Conservation (phyloP, 805 yeast species). For the Myxozyma neotropica region DNA sequence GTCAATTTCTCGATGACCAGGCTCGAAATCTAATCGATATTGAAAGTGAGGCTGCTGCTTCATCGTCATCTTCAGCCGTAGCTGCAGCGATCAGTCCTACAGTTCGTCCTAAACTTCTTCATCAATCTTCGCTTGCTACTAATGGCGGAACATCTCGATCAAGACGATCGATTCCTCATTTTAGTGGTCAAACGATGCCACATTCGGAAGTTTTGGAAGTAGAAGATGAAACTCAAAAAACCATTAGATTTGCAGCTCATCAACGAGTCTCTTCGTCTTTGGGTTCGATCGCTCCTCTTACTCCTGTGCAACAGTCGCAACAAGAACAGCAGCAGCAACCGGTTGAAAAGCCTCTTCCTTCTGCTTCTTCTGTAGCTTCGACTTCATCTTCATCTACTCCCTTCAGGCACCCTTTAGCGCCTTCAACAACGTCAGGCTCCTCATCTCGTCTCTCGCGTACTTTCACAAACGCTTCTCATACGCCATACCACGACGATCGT, state of each 20-base stretch:
- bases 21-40: constrained; percentile 15
- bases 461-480: constrained; percentile 1
- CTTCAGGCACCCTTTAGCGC: constrained; percentile 20
- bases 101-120: constrained; percentile 19
- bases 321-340: not conserved
- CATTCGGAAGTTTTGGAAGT: constrained; percentile 40
- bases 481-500: constrained; percentile 29
- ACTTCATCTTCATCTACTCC: not conserved
- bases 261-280: constrained; percentile 4
- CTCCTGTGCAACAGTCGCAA: not conserved
- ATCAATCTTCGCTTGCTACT: constrained; percentile 26
- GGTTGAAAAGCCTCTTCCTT: not conserved
- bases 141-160: constrained; percentile 17
- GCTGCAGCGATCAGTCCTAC: not conserved
- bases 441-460: constrained; percentile 36
- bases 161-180: constrained; percentile 38
- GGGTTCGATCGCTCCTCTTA: not conserved
- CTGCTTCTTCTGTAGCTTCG: constrained; percentile 6
- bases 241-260: constrained; percentile 27
- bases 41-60: constrained; percentile 11
- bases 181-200: constrained; percentile 42
- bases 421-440: constrained; percentile 11
- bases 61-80: not conserved
- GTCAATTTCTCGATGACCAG: constrained; percentile 10
- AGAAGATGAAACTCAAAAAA: constrained; percentile 35